Evolutionary conservation across 352 stramenopile species (phyloP).

Genomic region (Blastocystis sp.): DNA sequence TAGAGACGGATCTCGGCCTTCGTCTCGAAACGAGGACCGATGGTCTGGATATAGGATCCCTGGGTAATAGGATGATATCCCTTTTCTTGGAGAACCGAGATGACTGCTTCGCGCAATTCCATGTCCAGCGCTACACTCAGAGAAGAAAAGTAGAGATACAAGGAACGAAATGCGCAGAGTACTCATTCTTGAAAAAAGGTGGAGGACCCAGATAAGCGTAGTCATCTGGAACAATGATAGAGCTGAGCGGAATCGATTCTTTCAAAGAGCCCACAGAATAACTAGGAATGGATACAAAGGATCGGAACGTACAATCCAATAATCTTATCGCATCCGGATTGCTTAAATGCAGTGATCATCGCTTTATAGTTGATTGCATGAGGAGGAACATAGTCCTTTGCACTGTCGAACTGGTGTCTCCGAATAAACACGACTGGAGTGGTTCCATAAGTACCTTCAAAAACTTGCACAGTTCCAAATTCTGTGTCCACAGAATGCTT

Average conservation of each 20-base stretch:
- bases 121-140: slow-evolving; percentile 4
- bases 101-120: neutral
- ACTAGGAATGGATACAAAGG: neutral
- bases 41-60: slow-evolving; percentile 32
- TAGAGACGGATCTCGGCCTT: slow-evolving; percentile 57
- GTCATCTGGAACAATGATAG: slow-evolving; percentile 50
- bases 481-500: neutral
- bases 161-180: slow-evolving; percentile 1
- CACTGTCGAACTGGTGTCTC: slow-evolving; percentile 4
- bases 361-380: slow-evolving; percentile 52
- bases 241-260: slow-evolving; percentile 17
- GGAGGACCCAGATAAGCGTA: slow-evolving; percentile 44
- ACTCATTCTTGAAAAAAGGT: neutral
- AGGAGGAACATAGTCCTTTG: neutral
- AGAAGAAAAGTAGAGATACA: neutral
- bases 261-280: slow-evolving; percentile 60
- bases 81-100: neutral
- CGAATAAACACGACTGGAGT: neutral
- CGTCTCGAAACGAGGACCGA: slow-evolving; percentile 54
- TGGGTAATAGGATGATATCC: neutral
- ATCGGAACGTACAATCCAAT: slow-evolving; percentile 7
- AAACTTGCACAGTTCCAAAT: slow-evolving; percentile 24
- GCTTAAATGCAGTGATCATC: slow-evolving; percentile 39
- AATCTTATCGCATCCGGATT: neutral
- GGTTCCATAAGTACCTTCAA: neutral